Evolutionary conservation across 1,139 yeast genomes (phyloP).

Genomic region (Sugiyamaella pinicola): DNA sequence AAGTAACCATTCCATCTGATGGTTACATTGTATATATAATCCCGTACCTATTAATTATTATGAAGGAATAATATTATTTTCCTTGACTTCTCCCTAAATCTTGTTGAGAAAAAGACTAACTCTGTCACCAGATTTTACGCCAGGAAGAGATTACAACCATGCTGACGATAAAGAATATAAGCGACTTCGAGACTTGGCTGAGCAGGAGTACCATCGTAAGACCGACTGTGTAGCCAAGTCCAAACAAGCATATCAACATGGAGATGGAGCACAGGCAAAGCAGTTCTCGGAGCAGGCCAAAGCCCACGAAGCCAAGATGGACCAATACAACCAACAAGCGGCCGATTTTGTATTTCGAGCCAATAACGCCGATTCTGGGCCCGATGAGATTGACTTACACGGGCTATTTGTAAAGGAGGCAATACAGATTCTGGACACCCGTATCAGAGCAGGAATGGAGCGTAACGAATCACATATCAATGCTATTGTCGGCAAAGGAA

Average conservation of each 20-base stretch:
- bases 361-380: conserved; percentile 81
- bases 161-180: conserved; percentile 53
- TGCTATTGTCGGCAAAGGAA: conserved; percentile 92
- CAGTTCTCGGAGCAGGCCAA: conserved; percentile 72
- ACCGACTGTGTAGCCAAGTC: conserved; percentile 64
- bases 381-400: conserved; percentile 89
- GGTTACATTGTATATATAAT: conserved; percentile 7
- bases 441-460: conserved; percentile 66
- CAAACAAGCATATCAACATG: conserved; percentile 71
- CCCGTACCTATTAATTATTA: background rate
- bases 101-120: background rate
- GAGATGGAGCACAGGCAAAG: conserved; percentile 74
- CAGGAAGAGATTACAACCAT: conserved; percentile 43
- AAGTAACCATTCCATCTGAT: conserved; percentile 17
- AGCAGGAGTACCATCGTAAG: conserved; percentile 60
- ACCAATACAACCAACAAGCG: conserved; percentile 71
- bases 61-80: no score
- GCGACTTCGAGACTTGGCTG: conserved; percentile 67
- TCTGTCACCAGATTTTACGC: conserved; percentile 9
- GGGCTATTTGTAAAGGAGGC: conserved; percentile 92
- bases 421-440: conserved; percentile 66
- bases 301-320: conserved; percentile 60
- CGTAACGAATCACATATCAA: conserved; percentile 58
- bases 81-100: no score
- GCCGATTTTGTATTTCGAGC: conserved; percentile 89